Conservation (phyloP, 805 yeast species). For the Pichia ethanolica region DNA sequence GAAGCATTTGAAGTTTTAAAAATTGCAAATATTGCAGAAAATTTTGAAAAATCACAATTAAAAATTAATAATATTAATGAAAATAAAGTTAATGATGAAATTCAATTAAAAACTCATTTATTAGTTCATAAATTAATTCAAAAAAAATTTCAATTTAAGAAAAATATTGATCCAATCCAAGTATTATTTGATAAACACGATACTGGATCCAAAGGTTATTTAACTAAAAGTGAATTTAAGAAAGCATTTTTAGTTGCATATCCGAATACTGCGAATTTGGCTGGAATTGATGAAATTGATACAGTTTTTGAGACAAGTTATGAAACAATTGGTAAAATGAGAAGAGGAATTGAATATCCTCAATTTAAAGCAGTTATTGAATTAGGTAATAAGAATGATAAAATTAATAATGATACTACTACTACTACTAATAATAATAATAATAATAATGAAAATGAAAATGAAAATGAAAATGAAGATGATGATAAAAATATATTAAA, state of each 20-base stretch:
- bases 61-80: background rate
- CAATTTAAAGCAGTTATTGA: constrained; percentile 22
- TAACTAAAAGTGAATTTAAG: constrained; percentile 36
- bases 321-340: constrained; percentile 11
- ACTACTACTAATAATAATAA: background rate
- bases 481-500: too few species aligned
- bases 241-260: constrained; percentile 37
- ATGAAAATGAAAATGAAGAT: background rate
- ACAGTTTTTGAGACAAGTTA: constrained; percentile 11
- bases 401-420: background rate
- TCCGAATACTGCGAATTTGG: constrained; percentile 25
- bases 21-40: constrained; percentile 6
- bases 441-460: background rate
- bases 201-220: constrained; percentile 28
- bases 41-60: background rate
- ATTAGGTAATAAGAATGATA: constrained; percentile 11
- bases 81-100: background rate
- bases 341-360: constrained; percentile 22
- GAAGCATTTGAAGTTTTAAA: constrained; percentile 8
- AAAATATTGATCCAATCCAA: constrained; percentile 16
- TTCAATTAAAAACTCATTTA: background rate
- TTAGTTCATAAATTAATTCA: constrained; percentile 9
- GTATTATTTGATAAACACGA: constrained; percentile 36
- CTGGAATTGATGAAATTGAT: constrained; percentile 32
- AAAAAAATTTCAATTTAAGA: constrained; percentile 4